Evolutionary conservation across 768 basidiomycete genomes (phyloP).

Genomic region (Melanogaster broomeanus): DNA sequence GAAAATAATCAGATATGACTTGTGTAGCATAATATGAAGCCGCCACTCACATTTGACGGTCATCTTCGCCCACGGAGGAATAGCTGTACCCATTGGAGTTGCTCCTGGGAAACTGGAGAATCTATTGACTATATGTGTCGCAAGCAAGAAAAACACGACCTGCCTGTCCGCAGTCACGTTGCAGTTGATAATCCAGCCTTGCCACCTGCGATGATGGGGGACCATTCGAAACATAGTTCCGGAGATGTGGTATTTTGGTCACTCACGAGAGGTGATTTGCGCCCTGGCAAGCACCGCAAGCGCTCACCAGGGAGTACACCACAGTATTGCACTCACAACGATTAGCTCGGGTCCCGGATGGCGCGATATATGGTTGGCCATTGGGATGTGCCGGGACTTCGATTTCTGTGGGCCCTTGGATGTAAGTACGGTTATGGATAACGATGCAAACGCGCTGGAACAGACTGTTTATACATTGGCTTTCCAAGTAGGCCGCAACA

Average conservation of each 20-base stretch:
- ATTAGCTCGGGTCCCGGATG: conserved; percentile 33
- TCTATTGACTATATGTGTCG: neutral
- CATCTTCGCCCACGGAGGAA: conserved; percentile 33
- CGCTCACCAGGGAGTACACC: conserved; percentile 36
- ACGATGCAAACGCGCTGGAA: neutral
- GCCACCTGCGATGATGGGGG: conserved; percentile 2
- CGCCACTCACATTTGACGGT: neutral
- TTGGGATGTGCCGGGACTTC: conserved; percentile 5
- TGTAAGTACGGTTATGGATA: neutral
- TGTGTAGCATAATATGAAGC: neutral
- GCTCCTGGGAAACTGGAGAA: conserved; percentile 16
- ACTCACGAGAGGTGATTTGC: conserved; percentile 14
- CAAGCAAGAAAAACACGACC: neutral
- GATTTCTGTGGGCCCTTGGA: neutral
- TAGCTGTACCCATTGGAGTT: conserved; percentile 20
- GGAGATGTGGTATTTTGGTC: neutral
- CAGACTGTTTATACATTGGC: neutral
- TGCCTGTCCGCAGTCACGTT: neutral
- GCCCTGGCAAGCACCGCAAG: conserved; percentile 35
- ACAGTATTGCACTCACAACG: conserved; percentile 33
- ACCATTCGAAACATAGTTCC: neutral
- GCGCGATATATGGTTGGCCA: conserved; percentile 43
- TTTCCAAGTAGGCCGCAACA: conserved; percentile 41
- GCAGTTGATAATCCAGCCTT: conserved; percentile 3
- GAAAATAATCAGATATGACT: neutral